Base-by-base conservation (phyloP, 306 rosid genomes). In the Lablab purpureus region DNA sequence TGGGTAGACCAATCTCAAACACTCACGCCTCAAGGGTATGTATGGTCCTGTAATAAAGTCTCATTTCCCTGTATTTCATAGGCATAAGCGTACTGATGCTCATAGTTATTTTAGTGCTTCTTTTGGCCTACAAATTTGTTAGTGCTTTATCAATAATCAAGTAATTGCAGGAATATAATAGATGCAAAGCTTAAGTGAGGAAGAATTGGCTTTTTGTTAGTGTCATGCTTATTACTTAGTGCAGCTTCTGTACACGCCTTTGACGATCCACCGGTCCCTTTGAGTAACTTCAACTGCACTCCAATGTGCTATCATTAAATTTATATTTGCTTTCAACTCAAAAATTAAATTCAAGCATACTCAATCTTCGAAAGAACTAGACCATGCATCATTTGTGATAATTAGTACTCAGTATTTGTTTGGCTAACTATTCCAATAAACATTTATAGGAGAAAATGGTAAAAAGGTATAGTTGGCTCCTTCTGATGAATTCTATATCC, bases 1-100 rank as follows among this genome's bases (percentile, higher is more conserved):
- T 82, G 82, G 86, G 69, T 56, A 79, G 92, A 87, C 46, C 91
- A 71, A 32, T 85, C 76, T 82, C 92, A 27, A 76, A 87, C 27
- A 49, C 91, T 7, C 91, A 87, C 82, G 81, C 87, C 62, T 88
- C 94, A 49, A 89, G 93, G 89, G 97, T 93, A 87, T 79, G 97
- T 93, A 87, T 79, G 50, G 77, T 63, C 25, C 71, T 62, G 62
- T 68, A 36, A 28, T 37, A 69, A 47, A 71, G 27, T 71, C 13
- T 72, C 74, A 73, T 76, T 45, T 74, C 27, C 23, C 74, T 64
- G 13, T 37, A 49, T 37, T 59, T 17, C 73, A 36, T 9, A 18
- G 7, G 60, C 66, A 56, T 28, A 55, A 18, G 4, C 30, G 17
- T 5, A 14, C n/a, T 9, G 15, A 32, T 32, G 47, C 19, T 34